These are phyloP conservation scores for Talaromyces sp. DNA, from an alignment of 2,329 filamentous ascomycete genomes.

Conservation along the genomic window DNA sequence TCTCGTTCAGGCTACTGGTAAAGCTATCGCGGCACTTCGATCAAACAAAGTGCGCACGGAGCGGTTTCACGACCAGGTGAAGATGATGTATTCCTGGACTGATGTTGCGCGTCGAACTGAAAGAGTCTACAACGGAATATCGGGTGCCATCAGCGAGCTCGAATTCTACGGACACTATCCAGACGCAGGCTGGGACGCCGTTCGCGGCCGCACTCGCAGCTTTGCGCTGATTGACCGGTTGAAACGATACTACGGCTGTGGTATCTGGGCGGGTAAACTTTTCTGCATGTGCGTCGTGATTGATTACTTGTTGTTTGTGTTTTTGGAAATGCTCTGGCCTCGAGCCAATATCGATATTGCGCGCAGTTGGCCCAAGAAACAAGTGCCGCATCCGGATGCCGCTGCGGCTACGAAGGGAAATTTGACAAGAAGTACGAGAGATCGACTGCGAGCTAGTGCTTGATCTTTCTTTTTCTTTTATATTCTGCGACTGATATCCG, in stretches of 20 bases:
- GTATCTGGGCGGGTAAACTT: conserved; percentile 96
- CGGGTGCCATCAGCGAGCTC: conserved; percentile 75
- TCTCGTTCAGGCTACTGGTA: conserved; percentile 81
- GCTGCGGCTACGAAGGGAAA: conserved; percentile 17
- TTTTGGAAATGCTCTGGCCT: conserved; percentile 84
- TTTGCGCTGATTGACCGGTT: conserved; percentile 91
- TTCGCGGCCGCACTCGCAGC: conserved; percentile 70
- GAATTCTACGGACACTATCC: conserved; percentile 84
- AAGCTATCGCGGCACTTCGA: conserved; percentile 80
- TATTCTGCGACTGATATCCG: not conserved
- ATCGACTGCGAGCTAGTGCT: conserved; percentile 16
- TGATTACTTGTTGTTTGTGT: conserved; percentile 85
- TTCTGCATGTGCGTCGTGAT: conserved; percentile 94
- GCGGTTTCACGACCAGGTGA: conserved; percentile 92
- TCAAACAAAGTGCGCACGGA: conserved; percentile 87
- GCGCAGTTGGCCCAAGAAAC: conserved; percentile 85
- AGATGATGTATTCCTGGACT: conserved; percentile 98
- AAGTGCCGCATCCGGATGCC: conserved; percentile 20
- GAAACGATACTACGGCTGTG: conserved; percentile 96
- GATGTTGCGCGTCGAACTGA: conserved; percentile 93
- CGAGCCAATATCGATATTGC: conserved; percentile 83
- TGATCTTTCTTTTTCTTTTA: not conserved
- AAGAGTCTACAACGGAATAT: conserved; percentile 90
- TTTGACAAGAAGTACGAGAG: conserved; percentile 17
- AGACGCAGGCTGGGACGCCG: conserved; percentile 66